phyloP scores from a whole-genome alignment of 208 protist genomes.

The Zelonia costaricensis region DNA sequence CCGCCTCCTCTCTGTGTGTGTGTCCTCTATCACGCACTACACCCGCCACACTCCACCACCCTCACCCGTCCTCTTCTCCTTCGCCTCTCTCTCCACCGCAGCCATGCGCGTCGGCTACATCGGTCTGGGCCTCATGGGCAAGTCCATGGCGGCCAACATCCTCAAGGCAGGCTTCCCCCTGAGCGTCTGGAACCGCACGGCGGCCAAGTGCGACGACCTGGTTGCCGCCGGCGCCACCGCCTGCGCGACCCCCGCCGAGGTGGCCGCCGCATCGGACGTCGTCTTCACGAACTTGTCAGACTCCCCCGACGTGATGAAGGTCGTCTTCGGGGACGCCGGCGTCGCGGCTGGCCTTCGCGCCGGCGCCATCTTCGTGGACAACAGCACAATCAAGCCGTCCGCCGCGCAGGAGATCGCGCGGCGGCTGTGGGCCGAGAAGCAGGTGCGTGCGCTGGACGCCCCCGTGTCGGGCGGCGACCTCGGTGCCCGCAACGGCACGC shows the following conservation, averaged over 20 bases:
- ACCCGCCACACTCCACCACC: not conserved
- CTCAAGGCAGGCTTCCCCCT: constrained; percentile 88
- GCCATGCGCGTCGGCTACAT: constrained; percentile 89
- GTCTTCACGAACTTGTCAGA: constrained; percentile 94
- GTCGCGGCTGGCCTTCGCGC: constrained; percentile 73
- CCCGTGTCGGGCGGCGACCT: constrained; percentile 96
- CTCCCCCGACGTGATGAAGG: constrained; percentile 83
- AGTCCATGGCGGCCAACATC: constrained; percentile 90
- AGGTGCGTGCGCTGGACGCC: constrained; percentile 89
- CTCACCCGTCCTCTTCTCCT: constrained; percentile 1
- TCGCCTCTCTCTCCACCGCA: constrained; percentile 3
- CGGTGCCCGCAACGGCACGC: constrained; percentile 90
- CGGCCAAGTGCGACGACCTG: constrained; percentile 76
- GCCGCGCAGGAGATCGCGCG: constrained; percentile 85
- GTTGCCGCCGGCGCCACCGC: constrained; percentile 69
- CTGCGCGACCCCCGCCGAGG: constrained; percentile 72
- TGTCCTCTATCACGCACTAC: not conserved
- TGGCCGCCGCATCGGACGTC: constrained; percentile 83
- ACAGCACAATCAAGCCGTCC: constrained; percentile 95
- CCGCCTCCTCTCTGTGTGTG: not conserved
- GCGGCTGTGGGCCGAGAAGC: constrained; percentile 71
- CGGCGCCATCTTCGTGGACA: constrained; percentile 91
- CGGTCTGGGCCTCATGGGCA: constrained; percentile 94
- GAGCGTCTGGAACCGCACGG: constrained; percentile 89
- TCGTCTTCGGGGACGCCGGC: constrained; percentile 87